Conservation (phyloP, 2,329 filamentous ascomycete genomes). For the Botrytis fabae region DNA sequence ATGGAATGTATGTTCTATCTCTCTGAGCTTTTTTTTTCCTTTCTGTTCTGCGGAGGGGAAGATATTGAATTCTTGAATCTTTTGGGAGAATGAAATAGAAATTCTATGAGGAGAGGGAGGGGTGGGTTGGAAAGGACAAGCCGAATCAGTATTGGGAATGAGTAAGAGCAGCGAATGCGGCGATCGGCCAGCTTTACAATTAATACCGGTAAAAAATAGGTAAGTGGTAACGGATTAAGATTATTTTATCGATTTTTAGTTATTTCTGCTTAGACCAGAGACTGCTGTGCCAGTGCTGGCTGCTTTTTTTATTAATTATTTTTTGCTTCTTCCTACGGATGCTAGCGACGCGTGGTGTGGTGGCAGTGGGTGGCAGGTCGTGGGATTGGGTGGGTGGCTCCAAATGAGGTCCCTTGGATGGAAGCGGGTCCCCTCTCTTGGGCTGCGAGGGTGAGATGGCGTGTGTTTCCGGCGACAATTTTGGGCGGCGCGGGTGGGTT, state of each 20-base stretch:
- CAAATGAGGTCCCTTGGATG: background rate
- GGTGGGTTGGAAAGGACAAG: background rate
- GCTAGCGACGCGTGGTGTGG: background rate
- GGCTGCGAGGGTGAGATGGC: background rate
- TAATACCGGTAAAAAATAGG: background rate
- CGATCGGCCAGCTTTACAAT: background rate
- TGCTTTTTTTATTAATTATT: background rate
- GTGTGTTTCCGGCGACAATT: background rate
- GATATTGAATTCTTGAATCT: background rate
- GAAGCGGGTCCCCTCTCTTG: background rate
- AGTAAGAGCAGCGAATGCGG: conserved; percentile 10
- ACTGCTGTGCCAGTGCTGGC: background rate
- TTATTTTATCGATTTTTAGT: background rate
- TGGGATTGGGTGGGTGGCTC: background rate
- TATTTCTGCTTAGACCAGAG: too few relatives aligned
- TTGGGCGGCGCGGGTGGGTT: background rate
- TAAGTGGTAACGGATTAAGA: background rate
- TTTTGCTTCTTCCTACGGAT: background rate
- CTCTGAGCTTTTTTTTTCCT: background rate
- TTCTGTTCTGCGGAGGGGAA: background rate
- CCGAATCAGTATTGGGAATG: background rate
- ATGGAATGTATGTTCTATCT: conserved; percentile 1
- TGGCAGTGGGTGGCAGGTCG: background rate
- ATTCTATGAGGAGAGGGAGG: background rate
- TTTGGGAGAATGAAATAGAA: conserved; percentile 6